Conservation (phyloP, 257 asterid species). For the Anisodus acutangulus region DNA sequence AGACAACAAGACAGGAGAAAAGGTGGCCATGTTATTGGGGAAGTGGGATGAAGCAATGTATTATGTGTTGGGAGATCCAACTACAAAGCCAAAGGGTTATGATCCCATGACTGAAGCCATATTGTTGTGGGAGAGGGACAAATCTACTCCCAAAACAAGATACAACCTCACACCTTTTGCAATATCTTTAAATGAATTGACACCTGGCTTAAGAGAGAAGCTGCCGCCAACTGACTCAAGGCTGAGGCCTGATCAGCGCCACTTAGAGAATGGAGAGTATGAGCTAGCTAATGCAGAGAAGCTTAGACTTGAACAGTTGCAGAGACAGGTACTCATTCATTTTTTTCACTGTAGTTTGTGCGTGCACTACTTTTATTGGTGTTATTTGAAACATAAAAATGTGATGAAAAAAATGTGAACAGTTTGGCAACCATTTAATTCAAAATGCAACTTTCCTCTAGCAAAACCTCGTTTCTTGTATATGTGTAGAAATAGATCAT, state of each 20-base stretch:
- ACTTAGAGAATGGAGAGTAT: conserved; percentile 94
- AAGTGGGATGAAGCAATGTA: conserved; percentile 99
- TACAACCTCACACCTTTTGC: conserved; percentile 95
- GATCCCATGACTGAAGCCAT: conserved; percentile 97
- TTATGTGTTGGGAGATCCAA: conserved; percentile 94
- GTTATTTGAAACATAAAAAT: not conserved
- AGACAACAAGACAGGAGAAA: conserved; percentile 95
- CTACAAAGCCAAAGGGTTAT: conserved; percentile 88
- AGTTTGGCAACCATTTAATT: not conserved
- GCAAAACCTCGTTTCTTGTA: not conserved
- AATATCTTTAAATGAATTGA: conserved; percentile 86
- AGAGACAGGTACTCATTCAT: conserved; percentile 76
- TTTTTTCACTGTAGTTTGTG: conserved; percentile 5
- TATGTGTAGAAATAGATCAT: not conserved
- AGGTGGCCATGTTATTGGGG: conserved; percentile 88
- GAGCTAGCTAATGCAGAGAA: conserved; percentile 94
- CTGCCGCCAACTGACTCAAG: conserved; percentile 97
- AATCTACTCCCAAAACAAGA: conserved; percentile 74
- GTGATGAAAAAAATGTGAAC: not conserved
- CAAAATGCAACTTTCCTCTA: not conserved
- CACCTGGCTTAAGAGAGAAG: conserved; percentile 67
- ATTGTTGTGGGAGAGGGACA: conserved; percentile 95
- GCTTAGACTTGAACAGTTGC: conserved; percentile 95
- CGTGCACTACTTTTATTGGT: not conserved
- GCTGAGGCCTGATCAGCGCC: conserved; percentile 95